A percentile compares a stretch with the other conserved stretches of the same genome.
phyloP scores from a whole-genome alignment of 495 filamentous ascomycete genomes.

The Aspergillus panamensis region DNA sequence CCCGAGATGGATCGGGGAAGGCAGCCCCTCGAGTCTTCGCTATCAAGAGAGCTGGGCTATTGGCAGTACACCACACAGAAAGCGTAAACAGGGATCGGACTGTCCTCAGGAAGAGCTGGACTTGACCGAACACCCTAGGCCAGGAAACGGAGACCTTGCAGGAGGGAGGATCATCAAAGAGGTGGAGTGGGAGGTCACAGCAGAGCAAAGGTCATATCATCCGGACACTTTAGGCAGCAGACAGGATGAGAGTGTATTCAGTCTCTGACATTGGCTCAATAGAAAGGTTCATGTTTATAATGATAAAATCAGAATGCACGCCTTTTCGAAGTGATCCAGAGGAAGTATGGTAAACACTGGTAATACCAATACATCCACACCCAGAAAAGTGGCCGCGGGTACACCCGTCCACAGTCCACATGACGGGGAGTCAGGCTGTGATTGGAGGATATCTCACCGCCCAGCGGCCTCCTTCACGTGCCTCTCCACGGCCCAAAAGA shows the following conservation, averaged over 20 bases:
- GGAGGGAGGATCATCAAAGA: constrained; percentile 12
- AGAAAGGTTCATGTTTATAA: not conserved
- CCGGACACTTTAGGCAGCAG: not conserved
- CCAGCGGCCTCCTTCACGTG: not conserved
- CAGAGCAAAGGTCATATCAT: constrained; percentile 1
- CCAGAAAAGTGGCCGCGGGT: not conserved
- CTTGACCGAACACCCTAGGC: not conserved
- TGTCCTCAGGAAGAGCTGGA: constrained; percentile 6
- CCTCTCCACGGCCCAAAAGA: constrained; percentile 1
- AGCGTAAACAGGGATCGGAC: not conserved
- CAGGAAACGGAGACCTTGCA: not conserved
- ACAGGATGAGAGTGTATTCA: not conserved
- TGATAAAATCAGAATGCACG: not conserved
- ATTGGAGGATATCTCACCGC: not conserved
- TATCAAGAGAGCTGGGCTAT: constrained; percentile 2
- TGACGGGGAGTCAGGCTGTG: not conserved
- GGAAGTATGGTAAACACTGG: too few species aligned
- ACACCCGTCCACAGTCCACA: not conserved
- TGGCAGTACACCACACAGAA: not conserved
- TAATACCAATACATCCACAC: too few species aligned
- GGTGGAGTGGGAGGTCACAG: constrained; percentile 11
- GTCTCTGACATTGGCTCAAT: not conserved
- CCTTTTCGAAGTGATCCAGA: too few species aligned
- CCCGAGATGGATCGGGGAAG: constrained; percentile 9
- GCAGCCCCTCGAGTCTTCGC: not conserved